phyloP scores from a whole-genome alignment of 2,329 filamentous ascomycete genomes.

The Botryosphaeria dothidea region DNA sequence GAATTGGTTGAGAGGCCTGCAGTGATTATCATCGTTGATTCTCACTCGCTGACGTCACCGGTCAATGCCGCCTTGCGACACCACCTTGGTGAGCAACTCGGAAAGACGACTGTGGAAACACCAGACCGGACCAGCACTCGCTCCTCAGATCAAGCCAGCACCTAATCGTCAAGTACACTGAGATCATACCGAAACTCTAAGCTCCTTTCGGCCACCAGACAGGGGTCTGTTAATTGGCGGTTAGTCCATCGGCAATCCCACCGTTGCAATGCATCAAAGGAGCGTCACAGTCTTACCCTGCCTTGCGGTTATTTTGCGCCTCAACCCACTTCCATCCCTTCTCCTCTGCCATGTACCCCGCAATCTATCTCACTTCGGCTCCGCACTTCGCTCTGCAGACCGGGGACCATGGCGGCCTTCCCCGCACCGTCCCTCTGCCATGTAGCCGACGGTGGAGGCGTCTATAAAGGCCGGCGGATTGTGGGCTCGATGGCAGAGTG shows the following conservation, averaged over 20 bases:
- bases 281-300: neutral
- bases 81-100: neutral
- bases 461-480: neutral
- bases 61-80: no score
- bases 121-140: neutral
- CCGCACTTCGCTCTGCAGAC: neutral
- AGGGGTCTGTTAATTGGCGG: neutral
- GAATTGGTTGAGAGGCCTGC: fast-evolving
- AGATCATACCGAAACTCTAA: neutral
- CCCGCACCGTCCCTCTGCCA: neutral
- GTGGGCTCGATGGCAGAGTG: neutral
- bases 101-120: neutral
- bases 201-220: neutral
- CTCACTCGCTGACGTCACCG: neutral
- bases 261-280: slow-evolving; percentile 4
- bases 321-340: neutral
- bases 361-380: neutral
- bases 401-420: neutral
- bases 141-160: neutral
- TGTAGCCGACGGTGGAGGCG: neutral
- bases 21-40: neutral
- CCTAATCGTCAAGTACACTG: neutral
- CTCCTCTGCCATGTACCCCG: neutral
- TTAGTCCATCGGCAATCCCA: neutral
- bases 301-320: slow-evolving; percentile 1